Evolutionary conservation across 2,329 filamentous ascomycete genomes (phyloP).

Genomic region (Nannizziopsis barbatae): DNA sequence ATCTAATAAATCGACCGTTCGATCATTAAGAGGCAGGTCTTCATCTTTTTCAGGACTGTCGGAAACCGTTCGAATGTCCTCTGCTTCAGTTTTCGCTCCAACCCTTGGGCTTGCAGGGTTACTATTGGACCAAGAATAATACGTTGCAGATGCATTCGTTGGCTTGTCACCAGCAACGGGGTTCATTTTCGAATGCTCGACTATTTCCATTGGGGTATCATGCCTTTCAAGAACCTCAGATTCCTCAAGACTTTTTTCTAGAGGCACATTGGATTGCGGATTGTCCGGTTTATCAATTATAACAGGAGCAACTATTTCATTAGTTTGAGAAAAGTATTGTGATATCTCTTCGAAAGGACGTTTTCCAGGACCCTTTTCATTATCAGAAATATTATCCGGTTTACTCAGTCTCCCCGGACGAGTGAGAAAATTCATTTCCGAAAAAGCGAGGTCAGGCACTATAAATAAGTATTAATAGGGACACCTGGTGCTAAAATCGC

Average conservation of each 20-base stretch:
- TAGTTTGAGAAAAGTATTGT: slow-evolving; percentile 6
- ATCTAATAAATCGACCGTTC: background rate
- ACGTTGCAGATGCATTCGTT: slow-evolving; percentile 2
- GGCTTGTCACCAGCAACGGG: background rate
- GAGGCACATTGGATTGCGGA: no score
- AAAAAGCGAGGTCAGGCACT: slow-evolving; percentile 47
- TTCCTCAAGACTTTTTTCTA: no score
- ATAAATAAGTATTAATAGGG: background rate
- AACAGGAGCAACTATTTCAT: background rate
- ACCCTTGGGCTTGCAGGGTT: background rate
- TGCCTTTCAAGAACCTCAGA: no score
- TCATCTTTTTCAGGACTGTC: background rate
- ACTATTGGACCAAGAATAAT: slow-evolving; percentile 10
- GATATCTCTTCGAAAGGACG: slow-evolving; percentile 3
- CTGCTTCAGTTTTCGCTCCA: background rate
- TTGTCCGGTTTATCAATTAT: no score
- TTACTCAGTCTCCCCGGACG: background rate
- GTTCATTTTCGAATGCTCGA: background rate
- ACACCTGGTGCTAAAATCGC: background rate
- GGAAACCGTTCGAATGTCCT: background rate
- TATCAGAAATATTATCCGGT: background rate
- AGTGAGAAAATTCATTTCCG: slow-evolving; percentile 40
- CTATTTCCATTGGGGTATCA: background rate
- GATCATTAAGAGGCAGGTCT: background rate
- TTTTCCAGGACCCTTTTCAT: background rate